Conservation (phyloP, 2,329 filamentous ascomycete species). For the Ceratocystis colombiana region DNA sequence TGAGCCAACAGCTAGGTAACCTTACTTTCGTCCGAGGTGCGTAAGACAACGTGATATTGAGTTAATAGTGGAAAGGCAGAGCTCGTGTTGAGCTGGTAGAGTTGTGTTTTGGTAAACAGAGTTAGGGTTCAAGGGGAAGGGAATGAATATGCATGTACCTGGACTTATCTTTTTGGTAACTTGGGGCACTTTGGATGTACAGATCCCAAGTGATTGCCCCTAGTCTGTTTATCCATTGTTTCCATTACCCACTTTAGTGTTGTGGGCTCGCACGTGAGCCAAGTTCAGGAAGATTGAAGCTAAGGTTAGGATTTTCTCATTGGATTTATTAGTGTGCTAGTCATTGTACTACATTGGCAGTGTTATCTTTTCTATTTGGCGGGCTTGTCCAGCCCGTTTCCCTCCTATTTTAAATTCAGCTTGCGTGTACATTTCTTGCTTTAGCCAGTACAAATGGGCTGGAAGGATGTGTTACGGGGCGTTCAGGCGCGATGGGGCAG, state of each 20-base stretch:
- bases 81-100: too few relatives aligned
- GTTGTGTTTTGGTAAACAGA: neutral
- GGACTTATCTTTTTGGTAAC: neutral
- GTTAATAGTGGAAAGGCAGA: too few relatives aligned
- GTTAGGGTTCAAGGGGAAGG: neutral
- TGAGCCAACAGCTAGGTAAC: neutral
- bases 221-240: conserved; percentile 12
- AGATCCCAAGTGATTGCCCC: neutral
- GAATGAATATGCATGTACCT: neutral
- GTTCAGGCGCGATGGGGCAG: neutral
- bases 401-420: neutral
- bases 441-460: neutral
- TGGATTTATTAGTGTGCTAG: neutral
- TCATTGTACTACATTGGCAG: neutral
- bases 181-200: neutral
- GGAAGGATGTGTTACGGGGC: neutral
- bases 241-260: neutral
- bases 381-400: neutral
- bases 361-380: neutral
- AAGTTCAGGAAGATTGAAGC: neutral
- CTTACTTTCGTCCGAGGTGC: conserved; percentile 1
- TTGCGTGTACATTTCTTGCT: neutral
- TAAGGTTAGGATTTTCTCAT: neutral
- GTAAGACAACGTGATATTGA: neutral
- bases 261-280: neutral